Evolutionary conservation across 305 asterid species (phyloP), one percentile per base, ranked within the genome.

Genomic region (Fraxinus platypoda): DNA sequence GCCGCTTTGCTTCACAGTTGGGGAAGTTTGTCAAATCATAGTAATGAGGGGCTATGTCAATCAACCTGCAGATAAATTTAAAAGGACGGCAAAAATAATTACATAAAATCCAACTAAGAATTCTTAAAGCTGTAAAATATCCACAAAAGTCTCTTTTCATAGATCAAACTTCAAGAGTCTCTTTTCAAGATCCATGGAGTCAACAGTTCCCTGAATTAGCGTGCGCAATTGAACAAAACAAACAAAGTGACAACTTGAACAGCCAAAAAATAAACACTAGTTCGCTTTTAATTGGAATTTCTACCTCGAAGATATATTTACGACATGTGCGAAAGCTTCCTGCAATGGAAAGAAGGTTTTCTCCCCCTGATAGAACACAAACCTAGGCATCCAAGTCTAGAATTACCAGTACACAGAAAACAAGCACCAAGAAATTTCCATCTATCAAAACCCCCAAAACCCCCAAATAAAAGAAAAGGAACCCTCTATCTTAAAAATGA

Each of bases 41-140:
- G 86, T 96, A 94, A 82, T 96, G 99, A 1, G 99, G 97, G 17
- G 98, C 98, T 54, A 96, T 83, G 82, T 96, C 98, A 11, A 96
- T 91, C 94, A 96, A 87, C 99, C 99, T 96, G 89, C 84, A 78
- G 21, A 73, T 28, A 57, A 43, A 9, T 7, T 6, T 30, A 43
- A 62, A 30, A 31, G 17, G 21, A 15, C 15, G 0, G 17, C n/a
- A 66, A 12, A 25, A 25, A 26, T 59, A 21, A 59, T 31, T 59
- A 21, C 8, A 21, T 3, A 59, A 59, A 21, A 59, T 59, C 70
- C 28, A 57, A 7, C 12, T 57, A 59, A 21, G 70, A 59, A 21
- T 59, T 59, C 15, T 59, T 59, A 21, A 7, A 59, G 30, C 15
- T 2, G 26, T 1, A 62, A 66, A 25, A 66, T 25, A 66, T 26